Evolutionary conservation across 2,329 filamentous ascomycete species (phyloP), one percentile per base, ranked within the genome.

Genomic region (Colletotrichum sp.): DNA sequence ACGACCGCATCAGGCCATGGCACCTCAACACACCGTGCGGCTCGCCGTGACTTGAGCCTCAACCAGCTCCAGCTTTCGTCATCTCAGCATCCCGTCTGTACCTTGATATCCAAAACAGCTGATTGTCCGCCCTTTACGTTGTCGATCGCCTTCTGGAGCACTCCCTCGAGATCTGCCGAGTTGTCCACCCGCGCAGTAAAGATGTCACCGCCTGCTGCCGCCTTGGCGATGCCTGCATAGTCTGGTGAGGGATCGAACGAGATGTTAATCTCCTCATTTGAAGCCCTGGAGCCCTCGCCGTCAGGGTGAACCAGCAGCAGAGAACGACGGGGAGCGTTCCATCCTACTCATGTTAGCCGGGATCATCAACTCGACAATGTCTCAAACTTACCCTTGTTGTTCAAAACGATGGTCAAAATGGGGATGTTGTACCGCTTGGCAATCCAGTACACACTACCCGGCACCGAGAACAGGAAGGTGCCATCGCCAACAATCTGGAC

Each of bases 401-500:
- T 92, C 34, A 92, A 81, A 7, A 91, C 87, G 73, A 91, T 87
- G 0, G 89, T 91, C 77, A 91, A 77, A 4, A 91, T 83, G 0
- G 90, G 90, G 24, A 91, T 90, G 32, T 86, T 83, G 78, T 91
- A 92, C 24, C 89, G 85, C 78, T 84, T 85, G 8, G 89, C 84
- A 59, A 92, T 89, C 90, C 90, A 92, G 81, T 91, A 88, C 9
- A 90, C 89, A 34, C 88, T 90, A 2, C 86, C 86, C 0, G 90
- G 90, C 0, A 90, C 87, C 2, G 87, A 87, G 77, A 91, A 92
- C 74, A 92, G 83, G 78, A 87, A 91, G 7, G 88, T 89, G n/a
- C 90, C 90, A 72, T 92, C 90, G 24, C 90, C 90, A 0, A 91
- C 90, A 71, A 91, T 86, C 74, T 91, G 89, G 55, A 89, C 87